These are phyloP conservation scores for Colletotrichum plurivorum DNA, from an alignment of 2,329 filamentous ascomycete genomes.

Conservation along the genomic window DNA sequence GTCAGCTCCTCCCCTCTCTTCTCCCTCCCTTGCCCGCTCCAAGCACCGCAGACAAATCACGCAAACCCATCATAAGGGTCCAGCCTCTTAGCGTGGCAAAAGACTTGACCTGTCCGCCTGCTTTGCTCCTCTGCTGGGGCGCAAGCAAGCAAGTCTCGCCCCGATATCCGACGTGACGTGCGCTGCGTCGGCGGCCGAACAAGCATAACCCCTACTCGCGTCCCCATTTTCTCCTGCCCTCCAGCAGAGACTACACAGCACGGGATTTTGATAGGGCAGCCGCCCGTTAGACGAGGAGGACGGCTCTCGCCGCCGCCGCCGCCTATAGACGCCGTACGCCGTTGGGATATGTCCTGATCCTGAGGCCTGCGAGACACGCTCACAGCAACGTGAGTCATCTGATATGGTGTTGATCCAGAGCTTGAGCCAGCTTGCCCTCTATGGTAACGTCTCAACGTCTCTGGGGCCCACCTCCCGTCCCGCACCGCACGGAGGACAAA, in stretches of 20 bases:
- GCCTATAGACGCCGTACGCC: not conserved
- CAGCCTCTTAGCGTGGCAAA: constrained; percentile 22
- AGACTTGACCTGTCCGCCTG: not conserved
- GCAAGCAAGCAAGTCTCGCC: not conserved
- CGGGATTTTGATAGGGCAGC: not conserved
- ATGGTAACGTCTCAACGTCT: constrained; percentile 2
- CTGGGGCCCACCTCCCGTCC: not conserved
- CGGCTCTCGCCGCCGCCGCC: constrained; percentile 1
- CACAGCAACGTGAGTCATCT: constrained; percentile 24
- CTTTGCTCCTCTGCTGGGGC: constrained; percentile 3
- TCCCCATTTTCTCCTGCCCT: constrained; percentile 15
- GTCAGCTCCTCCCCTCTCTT: not conserved
- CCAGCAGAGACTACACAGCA: not conserved
- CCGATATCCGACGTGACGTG: constrained; percentile 8
- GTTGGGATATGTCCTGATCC: constrained; percentile 2
- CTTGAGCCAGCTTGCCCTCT: constrained; percentile 1
- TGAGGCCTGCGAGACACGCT: not conserved
- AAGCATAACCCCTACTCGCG: constrained; percentile 38
- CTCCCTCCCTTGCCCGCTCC: constrained; percentile 18
- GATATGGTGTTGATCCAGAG: constrained; percentile 27
- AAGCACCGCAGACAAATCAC: constrained; percentile 7
- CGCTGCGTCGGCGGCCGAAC: constrained; percentile 25
- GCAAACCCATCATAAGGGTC: constrained; percentile 9
- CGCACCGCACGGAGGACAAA: not conserved
- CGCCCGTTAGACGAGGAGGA: not conserved